Conservation (phyloP, 768 basidiomycete species). For the Kwoniella dejecticola region DNA sequence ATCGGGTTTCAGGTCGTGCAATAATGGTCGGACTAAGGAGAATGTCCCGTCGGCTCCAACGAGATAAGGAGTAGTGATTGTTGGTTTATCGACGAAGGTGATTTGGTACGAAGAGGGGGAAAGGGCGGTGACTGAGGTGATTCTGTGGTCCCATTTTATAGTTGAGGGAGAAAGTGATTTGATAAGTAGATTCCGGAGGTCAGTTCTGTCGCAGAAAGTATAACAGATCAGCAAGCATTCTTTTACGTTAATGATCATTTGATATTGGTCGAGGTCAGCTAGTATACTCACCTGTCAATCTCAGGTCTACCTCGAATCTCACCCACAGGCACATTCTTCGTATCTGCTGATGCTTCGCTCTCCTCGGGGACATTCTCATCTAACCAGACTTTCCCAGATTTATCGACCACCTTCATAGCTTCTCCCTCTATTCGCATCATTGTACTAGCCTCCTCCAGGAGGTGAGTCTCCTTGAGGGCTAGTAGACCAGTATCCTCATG, state of each 20-base stretch:
- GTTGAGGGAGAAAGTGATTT: conserved; percentile 25
- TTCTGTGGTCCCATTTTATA: conserved; percentile 31
- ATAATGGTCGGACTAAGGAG: conserved; percentile 56
- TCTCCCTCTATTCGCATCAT: conserved; percentile 39
- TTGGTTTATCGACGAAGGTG: conserved; percentile 20
- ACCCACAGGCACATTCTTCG: not conserved
- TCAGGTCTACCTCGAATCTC: conserved; percentile 24
- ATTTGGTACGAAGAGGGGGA: conserved; percentile 17
- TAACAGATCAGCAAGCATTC: no score
- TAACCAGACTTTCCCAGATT: conserved; percentile 25
- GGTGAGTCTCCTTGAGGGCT: conserved; percentile 36
- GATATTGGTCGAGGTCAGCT: not conserved
- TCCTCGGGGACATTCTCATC: conserved; percentile 24
- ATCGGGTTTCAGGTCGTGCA: conserved; percentile 51
- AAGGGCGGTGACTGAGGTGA: conserved; percentile 18
- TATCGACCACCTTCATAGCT: conserved; percentile 38
- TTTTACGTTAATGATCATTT: no score
- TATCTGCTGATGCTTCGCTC: not conserved
- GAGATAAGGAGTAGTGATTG: conserved; percentile 32
- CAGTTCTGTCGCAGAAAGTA: conserved; percentile 17
- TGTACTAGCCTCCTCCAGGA: conserved; percentile 40
- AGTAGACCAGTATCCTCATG: conserved; percentile 45
- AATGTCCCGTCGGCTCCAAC: conserved; percentile 59
- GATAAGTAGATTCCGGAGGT: conserved; percentile 31
- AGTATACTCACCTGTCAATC: conserved; percentile 33